Evolutionary conservation across 202 grass and related monocot genomes (phyloP), one percentile per base, ranked within the genome.

Genomic region (Panicum virgatum): DNA sequence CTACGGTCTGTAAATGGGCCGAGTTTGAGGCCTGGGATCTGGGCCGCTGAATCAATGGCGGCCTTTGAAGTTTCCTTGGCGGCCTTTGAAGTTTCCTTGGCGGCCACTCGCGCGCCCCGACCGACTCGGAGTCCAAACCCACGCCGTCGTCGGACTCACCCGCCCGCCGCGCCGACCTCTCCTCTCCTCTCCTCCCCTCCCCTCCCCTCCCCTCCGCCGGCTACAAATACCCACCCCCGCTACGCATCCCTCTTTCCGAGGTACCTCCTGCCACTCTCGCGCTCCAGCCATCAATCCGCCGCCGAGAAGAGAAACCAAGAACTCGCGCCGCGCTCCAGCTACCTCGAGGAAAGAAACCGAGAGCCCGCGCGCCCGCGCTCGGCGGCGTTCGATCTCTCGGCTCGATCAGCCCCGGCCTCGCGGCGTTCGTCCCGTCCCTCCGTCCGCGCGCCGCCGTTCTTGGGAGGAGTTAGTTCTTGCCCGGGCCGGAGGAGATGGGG

Each of bases 181-280:
- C 65, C 38, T n/a, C n/a, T n/a, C n/a, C n/a, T n/a, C n/a, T n/a
- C n/a, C n/a, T n/a, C n/a, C n/a, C n/a, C n/a, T n/a, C n/a, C n/a
- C n/a, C n/a, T 51, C 54, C 25, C 56, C 56, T 59, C 62, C 12
- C 40, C 86, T 83, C 86, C 58, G 69, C 14, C 11, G 12, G 18
- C 85, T 48, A 48, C 37, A 69, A 80, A 58, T 80, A 69, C 25
- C 48, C 18, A 20, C 3, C n/a, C n/a, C n/a, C n/a, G n/a, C n/a
- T n/a, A n/a, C n/a, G 2, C 37, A 32, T 56, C 38, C 64, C 34
- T 57, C 19, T 7, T 12, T 2, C 27, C 47, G 54, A 58, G n/a
- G 22, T 5, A 58, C 3, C 12, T 37, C 61, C 9, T 64, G 30
- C 47, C 46, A 52, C 5, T 7, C 2, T 51, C 48, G 50, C 45